Base-by-base conservation (phyloP, 371 early-diverging fungal species). In the Funneliformis caledonium region DNA sequence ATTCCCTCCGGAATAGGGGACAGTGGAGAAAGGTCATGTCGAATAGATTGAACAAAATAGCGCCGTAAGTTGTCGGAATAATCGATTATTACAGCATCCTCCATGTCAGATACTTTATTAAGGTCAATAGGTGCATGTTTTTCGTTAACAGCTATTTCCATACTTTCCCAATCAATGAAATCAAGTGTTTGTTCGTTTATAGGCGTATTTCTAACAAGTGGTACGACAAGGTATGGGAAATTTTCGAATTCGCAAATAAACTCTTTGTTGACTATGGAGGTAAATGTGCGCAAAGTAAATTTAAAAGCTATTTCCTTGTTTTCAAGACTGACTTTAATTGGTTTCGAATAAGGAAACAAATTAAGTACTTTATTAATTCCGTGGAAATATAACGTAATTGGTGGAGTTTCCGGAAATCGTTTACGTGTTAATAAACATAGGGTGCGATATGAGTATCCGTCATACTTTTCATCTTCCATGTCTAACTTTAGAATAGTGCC, bases 151-250 rank as follows among this genome's bases (percentile, higher is more conserved):
- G 82, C 82, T 9, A 79, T 80, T 0, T 74, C 37, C 1, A 92
- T 82, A 68, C 86, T 88, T 16, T 87, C 83, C 93, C 93, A 94
- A 48, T 93, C 92, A 56, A 94, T 86, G 0, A 82, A 60, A 10
- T 82, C 59, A 74, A 77, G 60, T 1, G 78, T 60, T 42, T 83
- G 72, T 60, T 56, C 73, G 43, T n/a, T 68, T 19, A 33, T 83
- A 59, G 45, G 70, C 65, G 72, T 81, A 48, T 80, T 83, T 19
- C 1, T 72, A 31, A 76, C 60, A 12, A 90, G 75, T 0, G 93
- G 94, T 0, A 88, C 91, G 31, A 94, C 59, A 45, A 90, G 86
- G 47, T 89, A 91, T 0, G 92, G 90, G 52, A 91, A 84, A 26
- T 87, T 86, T 10, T 85, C 83, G 52, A 89, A 48, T 8, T 88